A percentile compares a stretch with the other conserved stretches of the same genome.
These are phyloP conservation scores for Penicillium sp. DNA, from an alignment of 2,329 filamentous ascomycete species.

Conservation along the genomic window DNA sequence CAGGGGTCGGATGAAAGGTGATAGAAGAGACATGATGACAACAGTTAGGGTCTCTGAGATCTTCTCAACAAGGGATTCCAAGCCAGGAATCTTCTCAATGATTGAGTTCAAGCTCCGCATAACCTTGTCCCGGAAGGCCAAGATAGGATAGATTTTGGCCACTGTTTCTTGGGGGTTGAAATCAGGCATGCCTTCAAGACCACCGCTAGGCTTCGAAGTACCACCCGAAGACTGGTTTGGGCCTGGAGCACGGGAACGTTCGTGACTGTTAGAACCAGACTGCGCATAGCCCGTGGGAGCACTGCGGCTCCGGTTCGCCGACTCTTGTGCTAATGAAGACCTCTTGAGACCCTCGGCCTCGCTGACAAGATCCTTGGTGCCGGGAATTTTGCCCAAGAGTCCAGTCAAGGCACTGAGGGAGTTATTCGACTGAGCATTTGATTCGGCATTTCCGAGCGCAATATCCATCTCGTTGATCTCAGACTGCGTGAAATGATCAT, in stretches of 20 bases:
- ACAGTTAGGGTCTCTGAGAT: constrained; percentile 91
- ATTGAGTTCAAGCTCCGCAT: constrained; percentile 79
- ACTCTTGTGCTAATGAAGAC: constrained; percentile 63
- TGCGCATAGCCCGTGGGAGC: constrained; percentile 30
- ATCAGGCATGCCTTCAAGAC: constrained; percentile 72
- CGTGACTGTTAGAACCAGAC: constrained; percentile 19
- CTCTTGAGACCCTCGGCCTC: constrained; percentile 65
- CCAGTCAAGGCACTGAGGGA: constrained; percentile 64
- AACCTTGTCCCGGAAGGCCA: constrained; percentile 90
- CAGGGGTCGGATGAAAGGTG: constrained; percentile 87
- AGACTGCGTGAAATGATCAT: constrained; percentile 80
- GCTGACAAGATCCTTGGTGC: constrained; percentile 63
- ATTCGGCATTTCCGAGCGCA: constrained; percentile 68
- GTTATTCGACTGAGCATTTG: constrained; percentile 42
- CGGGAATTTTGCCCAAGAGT: constrained; percentile 73
- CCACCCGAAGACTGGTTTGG: constrained; percentile 46
- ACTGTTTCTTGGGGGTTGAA: constrained; percentile 78
- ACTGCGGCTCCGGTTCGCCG: constrained; percentile 51
- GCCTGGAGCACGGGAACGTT: constrained; percentile 33
- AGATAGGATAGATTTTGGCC: constrained; percentile 86
- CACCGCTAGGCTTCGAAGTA: constrained; percentile 37
- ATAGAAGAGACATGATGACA: constrained; percentile 85
- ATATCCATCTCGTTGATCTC: constrained; percentile 79
- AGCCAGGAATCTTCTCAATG: constrained; percentile 86
- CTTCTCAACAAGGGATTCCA: constrained; percentile 86